These are phyloP conservation scores for Xylaria flabelliformis DNA, from an alignment of 495 filamentous ascomycete genomes.

Conservation along the genomic window DNA sequence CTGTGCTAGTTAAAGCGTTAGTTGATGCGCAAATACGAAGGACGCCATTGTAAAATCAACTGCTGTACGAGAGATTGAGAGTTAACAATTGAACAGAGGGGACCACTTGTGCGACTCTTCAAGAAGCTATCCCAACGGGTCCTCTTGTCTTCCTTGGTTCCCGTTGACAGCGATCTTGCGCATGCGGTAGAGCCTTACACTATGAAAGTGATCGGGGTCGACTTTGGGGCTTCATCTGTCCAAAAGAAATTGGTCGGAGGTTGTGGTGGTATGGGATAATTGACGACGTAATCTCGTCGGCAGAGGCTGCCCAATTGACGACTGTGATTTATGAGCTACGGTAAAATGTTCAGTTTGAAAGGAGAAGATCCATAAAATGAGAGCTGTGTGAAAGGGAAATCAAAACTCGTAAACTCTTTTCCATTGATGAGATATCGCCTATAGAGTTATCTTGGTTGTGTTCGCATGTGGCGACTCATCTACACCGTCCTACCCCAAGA, in stretches of 20 bases:
- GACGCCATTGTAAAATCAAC: too few relatives aligned
- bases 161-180: too few relatives aligned
- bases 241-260: not conserved
- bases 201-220: not conserved
- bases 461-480: not conserved
- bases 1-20: too few relatives aligned
- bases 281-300: not conserved
- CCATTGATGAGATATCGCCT: not conserved
- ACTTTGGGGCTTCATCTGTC: too few relatives aligned
- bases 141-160: too few relatives aligned
- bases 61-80: too few relatives aligned
- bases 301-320: not conserved
- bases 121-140: too few relatives aligned
- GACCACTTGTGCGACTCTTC: too few relatives aligned
- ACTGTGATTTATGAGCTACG: not conserved
- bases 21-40: too few relatives aligned
- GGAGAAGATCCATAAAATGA: not conserved
- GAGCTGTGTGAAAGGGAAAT: not conserved
- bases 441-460: not conserved
- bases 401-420: not conserved
- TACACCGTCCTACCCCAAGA: not conserved
- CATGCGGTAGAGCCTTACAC: too few relatives aligned
- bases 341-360: not conserved
- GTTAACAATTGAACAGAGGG: too few relatives aligned
- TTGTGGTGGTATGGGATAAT: not conserved